Evolutionary conservation across 1,284 basidiomycete genomes (phyloP).

Genomic region (Xerocomus minutiporus): DNA sequence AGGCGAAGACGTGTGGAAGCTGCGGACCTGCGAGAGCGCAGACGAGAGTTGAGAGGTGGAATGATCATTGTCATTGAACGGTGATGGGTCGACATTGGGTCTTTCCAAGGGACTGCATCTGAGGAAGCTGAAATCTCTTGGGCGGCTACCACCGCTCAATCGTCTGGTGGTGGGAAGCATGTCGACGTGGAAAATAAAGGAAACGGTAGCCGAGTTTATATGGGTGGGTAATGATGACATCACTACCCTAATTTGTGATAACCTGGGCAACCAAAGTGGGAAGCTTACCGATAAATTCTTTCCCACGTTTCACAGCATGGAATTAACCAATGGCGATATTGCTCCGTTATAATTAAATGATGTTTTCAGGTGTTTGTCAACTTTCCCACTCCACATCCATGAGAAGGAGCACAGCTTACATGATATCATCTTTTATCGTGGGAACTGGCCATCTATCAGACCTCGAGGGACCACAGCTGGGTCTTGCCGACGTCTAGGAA

Average conservation of each 20-base stretch:
- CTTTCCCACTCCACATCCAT: constrained; percentile 8
- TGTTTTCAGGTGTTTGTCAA: constrained; percentile 5
- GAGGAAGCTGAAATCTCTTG: constrained; percentile 35
- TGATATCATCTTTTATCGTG: too few relatives aligned
- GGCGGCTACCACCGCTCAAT: constrained; percentile 41
- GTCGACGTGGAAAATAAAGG: neutral
- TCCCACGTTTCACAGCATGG: neutral
- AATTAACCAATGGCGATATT: neutral
- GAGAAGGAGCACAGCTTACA: too few relatives aligned
- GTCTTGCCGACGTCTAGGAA: too few relatives aligned
- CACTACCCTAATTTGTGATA: constrained; percentile 14
- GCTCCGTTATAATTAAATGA: neutral
- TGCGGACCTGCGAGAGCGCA: constrained; percentile 5
- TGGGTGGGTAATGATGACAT: constrained; percentile 24
- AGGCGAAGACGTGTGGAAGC: constrained; percentile 30
- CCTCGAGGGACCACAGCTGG: too few relatives aligned
- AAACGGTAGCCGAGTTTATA: constrained; percentile 7
- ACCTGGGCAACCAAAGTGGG: neutral
- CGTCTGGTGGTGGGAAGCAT: constrained; percentile 21
- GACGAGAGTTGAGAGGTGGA: neutral
- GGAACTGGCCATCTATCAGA: too few relatives aligned
- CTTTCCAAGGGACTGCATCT: constrained; percentile 34
- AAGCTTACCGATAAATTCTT: neutral
- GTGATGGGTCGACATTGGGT: constrained; percentile 30
- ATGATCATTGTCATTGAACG: neutral